phyloP scores from a whole-genome alignment of 75 land plant genomes.

The Isoetes taiwanensis region DNA sequence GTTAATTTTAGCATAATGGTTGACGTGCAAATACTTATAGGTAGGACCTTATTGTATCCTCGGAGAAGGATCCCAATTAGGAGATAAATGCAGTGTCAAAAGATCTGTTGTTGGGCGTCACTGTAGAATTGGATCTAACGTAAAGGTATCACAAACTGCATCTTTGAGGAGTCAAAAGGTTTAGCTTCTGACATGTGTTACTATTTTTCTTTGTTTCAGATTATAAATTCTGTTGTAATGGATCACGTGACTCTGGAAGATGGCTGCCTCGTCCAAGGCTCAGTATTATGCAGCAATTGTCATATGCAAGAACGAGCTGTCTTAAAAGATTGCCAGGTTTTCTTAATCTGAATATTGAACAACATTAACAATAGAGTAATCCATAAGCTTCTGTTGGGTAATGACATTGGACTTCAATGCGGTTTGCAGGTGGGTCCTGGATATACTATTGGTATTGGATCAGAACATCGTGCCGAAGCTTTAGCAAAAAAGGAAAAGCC shows the following conservation, averaged over 20 bases:
- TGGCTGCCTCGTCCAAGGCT: conserved; percentile 78
- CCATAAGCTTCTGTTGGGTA: background rate
- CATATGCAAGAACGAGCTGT: conserved; percentile 74
- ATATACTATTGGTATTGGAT: conserved; percentile 15
- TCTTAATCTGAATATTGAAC: background rate
- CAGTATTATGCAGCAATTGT: conserved; percentile 84
- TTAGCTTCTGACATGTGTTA: background rate
- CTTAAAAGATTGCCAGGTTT: conserved; percentile 87
- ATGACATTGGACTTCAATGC: background rate
- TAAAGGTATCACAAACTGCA: conserved; percentile 46
- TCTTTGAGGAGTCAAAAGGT: too few relatives aligned
- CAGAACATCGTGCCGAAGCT: conserved; percentile 16
- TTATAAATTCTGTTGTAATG: conserved; percentile 94
- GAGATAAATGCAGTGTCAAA: conserved; percentile 95
- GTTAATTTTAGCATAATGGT: background rate
- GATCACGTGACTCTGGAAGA: conserved; percentile 85
- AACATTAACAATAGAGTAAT: background rate
- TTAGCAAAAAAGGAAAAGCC: conserved; percentile 23
- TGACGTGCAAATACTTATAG: conserved; percentile 10
- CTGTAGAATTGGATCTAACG: conserved; percentile 94
- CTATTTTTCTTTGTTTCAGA: conserved; percentile 21
- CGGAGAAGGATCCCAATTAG: conserved; percentile 85
- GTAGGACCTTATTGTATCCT: conserved; percentile 93
- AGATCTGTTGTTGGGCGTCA: conserved; percentile 95
- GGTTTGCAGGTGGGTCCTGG: conserved; percentile 8